These are phyloP conservation scores for Ceraceosorus guamensis DNA, from an alignment of 1,284 basidiomycete genomes.

Conservation along the genomic window DNA sequence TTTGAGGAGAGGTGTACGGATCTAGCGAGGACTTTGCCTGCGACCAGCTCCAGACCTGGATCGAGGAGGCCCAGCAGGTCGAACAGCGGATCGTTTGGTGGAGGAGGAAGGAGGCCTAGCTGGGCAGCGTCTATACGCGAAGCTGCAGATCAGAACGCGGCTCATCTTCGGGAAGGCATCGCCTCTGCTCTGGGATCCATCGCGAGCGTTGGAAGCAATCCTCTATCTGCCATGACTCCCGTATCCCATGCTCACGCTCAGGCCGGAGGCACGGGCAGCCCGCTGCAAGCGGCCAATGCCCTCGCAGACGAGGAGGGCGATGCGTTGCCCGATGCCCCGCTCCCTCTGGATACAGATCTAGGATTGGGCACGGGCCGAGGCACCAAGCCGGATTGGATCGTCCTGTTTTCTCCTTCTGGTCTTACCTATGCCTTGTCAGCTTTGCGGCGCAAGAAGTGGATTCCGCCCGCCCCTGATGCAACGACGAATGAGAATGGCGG, in stretches of 20 bases:
- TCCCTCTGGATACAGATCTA: conserved; percentile 5
- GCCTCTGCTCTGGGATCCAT: neutral
- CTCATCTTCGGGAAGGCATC: too few relatives aligned
- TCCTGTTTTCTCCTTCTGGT: conserved; percentile 46
- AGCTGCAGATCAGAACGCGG: conserved; percentile 1
- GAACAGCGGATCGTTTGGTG: neutral
- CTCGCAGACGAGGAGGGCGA: neutral
- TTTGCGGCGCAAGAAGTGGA: conserved; percentile 29
- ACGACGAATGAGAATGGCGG: conserved; percentile 4
- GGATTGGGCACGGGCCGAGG: conserved; percentile 8
- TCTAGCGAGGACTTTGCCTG: conserved; percentile 1
- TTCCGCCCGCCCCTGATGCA: conserved; percentile 15
- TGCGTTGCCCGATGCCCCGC: neutral
- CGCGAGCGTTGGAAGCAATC: neutral
- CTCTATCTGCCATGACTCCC: neutral
- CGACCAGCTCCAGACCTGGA: neutral
- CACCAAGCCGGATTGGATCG: conserved; percentile 37
- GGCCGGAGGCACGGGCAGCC: conserved; percentile 5
- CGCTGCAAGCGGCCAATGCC: neutral
- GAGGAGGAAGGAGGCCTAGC: conserved; percentile 13
- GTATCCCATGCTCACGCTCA: conserved; percentile 17
- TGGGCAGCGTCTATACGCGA: conserved; percentile 8
- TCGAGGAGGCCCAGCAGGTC: conserved; percentile 4
- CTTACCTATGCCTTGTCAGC: conserved; percentile 37
- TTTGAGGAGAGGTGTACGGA: conserved; percentile 13